Conservation (phyloP, 2,329 filamentous ascomycete genomes). For the Fusarium sp. region DNA sequence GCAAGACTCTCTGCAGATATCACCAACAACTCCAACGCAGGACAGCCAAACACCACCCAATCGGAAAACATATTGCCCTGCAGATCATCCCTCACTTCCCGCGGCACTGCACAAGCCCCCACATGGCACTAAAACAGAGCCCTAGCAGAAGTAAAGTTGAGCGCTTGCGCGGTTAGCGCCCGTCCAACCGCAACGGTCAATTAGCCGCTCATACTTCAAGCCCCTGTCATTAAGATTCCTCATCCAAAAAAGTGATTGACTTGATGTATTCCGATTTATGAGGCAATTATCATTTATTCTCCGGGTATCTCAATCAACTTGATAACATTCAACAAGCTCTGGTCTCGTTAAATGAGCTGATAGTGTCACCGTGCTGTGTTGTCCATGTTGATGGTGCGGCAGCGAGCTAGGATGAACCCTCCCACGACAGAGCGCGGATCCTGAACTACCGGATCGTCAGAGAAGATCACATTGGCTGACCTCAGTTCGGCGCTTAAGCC, state of each 20-base stretch:
- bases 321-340: background rate
- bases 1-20: background rate
- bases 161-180: conserved; percentile 24
- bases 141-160: background rate
- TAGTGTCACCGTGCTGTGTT: conserved; percentile 11
- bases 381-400: conserved; percentile 15
- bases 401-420: conserved; percentile 16
- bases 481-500: conserved; percentile 23
- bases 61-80: conserved; percentile 21
- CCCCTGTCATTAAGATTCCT: background rate
- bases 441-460: background rate
- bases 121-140: conserved; percentile 5
- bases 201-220: conserved; percentile 23
- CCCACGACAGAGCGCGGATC: conserved; percentile 4
- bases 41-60: conserved; percentile 8
- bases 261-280: background rate
- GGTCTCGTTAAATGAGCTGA: background rate
- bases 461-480: conserved; percentile 10
- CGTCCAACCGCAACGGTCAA: conserved; percentile 17
- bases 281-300: background rate
- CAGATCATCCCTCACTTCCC: conserved; percentile 25
- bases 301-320: background rate
- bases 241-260: background rate
- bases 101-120: conserved; percentile 3
- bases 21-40: conserved; percentile 15